Evolutionary conservation across 495 filamentous ascomycete genomes (phyloP).

Genomic region (Cudoniella acicularis): DNA sequence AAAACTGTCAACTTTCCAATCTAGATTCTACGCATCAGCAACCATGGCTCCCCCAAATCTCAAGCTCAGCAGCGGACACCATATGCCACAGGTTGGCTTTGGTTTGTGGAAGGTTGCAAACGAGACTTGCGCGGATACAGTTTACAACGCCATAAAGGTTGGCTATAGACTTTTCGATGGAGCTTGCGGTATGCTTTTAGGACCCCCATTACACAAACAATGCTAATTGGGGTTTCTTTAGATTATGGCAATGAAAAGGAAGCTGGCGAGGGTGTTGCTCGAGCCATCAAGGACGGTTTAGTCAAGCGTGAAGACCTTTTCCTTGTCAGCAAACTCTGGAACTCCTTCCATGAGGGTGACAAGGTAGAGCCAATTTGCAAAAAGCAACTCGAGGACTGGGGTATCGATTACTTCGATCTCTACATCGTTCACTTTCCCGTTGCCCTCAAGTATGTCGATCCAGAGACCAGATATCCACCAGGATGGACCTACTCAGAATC

Average conservation of each 20-base stretch:
- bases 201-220: neutral
- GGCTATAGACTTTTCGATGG: slow-evolving; percentile 87
- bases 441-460: slow-evolving; percentile 75
- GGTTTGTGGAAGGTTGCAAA: slow-evolving; percentile 87
- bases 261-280: slow-evolving; percentile 77
- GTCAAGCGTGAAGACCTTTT: slow-evolving; percentile 88
- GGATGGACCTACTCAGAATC: slow-evolving; percentile 69
- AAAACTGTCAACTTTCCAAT: neutral
- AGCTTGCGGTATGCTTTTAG: slow-evolving; percentile 62
- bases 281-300: slow-evolving; percentile 80
- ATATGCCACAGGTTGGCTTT: slow-evolving; percentile 85
- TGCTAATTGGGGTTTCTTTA: slow-evolving; percentile 25
- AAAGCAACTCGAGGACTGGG: slow-evolving; percentile 76
- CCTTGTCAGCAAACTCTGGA: slow-evolving; percentile 92
- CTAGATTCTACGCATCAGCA: slow-evolving; percentile 28
- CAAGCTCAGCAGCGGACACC: slow-evolving; percentile 75
- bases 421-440: slow-evolving; percentile 83
- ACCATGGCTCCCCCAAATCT: slow-evolving; percentile 52
- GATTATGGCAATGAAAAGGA: slow-evolving; percentile 90
- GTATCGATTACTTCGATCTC: slow-evolving; percentile 81
- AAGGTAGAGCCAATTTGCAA: slow-evolving; percentile 67
- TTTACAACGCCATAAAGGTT: slow-evolving; percentile 86
- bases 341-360: slow-evolving; percentile 76
- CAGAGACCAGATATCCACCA: slow-evolving; percentile 72
- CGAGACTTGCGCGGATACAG: slow-evolving; percentile 68